phyloP scores from a whole-genome alignment of 2,329 filamentous ascomycete species.

The Dryadomyces quercivorus region DNA sequence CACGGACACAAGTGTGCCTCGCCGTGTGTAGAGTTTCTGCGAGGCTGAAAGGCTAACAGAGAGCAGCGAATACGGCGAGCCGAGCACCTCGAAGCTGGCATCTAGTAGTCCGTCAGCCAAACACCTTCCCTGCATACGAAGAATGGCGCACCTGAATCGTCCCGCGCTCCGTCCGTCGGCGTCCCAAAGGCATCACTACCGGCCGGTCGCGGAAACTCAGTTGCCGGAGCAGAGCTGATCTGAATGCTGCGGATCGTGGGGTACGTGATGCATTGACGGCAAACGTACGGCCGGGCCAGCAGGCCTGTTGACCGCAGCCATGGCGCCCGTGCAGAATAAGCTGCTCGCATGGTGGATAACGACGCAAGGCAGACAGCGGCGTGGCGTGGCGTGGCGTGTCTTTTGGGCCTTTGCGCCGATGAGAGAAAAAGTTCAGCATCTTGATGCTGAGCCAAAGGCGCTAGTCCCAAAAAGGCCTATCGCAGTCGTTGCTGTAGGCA shows the following conservation, averaged over 20 bases:
- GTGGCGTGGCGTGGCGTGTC: neutral
- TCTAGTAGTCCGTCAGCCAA: slow-evolving; percentile 39
- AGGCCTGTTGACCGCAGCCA: neutral
- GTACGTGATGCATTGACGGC: slow-evolving; percentile 33
- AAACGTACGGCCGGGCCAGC: slow-evolving; percentile 26
- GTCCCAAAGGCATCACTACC: slow-evolving; percentile 42
- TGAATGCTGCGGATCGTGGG: slow-evolving; percentile 35
- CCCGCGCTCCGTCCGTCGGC: slow-evolving; percentile 29
- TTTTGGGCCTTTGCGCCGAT: neutral
- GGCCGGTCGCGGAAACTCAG: slow-evolving; percentile 33
- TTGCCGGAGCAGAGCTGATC: slow-evolving; percentile 49
- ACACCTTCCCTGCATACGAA: neutral
- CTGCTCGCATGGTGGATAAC: slow-evolving; percentile 7
- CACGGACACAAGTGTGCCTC: slow-evolving; percentile 81
- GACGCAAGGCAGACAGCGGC: neutral
- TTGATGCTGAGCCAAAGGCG: neutral
- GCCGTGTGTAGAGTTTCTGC: slow-evolving; percentile 82
- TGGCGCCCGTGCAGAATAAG: slow-evolving; percentile 3
- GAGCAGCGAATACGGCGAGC: slow-evolving; percentile 82
- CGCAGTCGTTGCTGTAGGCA: slow-evolving; percentile 1
- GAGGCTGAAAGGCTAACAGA: slow-evolving; percentile 89
- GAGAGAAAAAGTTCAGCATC: neutral
- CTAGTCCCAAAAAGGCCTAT: neutral
- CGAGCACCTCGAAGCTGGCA: slow-evolving; percentile 88
- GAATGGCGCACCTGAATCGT: slow-evolving; percentile 35